Base-by-base conservation (phyloP, 495 filamentous ascomycete species). In the Talaromyces wortmannii region DNA sequence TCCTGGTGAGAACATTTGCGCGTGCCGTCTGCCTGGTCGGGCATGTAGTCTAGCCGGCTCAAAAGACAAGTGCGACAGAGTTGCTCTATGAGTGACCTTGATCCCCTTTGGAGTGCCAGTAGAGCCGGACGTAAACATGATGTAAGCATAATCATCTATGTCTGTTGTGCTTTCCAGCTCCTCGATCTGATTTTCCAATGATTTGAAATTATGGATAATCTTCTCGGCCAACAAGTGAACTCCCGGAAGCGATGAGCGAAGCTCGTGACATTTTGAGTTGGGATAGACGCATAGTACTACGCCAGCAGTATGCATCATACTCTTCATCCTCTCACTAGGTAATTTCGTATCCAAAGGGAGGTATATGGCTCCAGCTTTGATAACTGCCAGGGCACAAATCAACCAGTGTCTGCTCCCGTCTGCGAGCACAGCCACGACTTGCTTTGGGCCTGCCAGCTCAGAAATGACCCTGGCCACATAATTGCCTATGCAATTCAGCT, bases 391-490 rank as follows among this genome's bases (percentile, higher is more conserved):
- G 18, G 63, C 60, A 7, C 52, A 58, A 33, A 65, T 57, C 15
- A 68, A 43, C 67, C 67, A 70, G 31, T 64, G 40, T 18, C 57
- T 50, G 3, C 55, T 58, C 5, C 67, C 57, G 57, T 70, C 66
- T n/a, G 52, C 55, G 7, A 64, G 18, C 10, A 70, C 43, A 15
- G 50, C 57, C 17, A 69, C 56, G 11, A 57, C 55, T 13, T 55
- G 45, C 2, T 60, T 55, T 8, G 55, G 52, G 8, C 45, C 23
- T 23, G 23, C 23, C 23, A 23, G 23, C 23, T 4, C 23, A 4
- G 23, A 23, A 4, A 23, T 23, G 23, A 4, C 23, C 23, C 23
- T 23, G 23, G 23, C 23, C 23, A 23, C 23, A 23, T 23, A 23
- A 23, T 23, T 23, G 23, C 23, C 23, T 23, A 23, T 23, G 23